phyloP scores from a whole-genome alignment of 2,329 filamentous ascomycete species.

The Teratosphaeria zuluensis region DNA sequence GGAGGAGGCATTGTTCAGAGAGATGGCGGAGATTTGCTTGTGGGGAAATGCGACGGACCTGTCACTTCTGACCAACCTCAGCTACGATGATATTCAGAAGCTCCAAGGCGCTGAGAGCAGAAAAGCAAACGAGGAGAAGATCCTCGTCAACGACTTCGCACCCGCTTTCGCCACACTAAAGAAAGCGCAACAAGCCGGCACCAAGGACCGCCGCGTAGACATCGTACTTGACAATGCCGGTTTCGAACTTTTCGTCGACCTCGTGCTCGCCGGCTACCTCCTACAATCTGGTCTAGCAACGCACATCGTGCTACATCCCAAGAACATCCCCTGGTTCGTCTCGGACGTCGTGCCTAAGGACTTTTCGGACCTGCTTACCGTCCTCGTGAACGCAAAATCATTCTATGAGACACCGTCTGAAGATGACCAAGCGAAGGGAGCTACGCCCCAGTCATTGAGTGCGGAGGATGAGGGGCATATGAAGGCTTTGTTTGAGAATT shows the following conservation, averaged over 20 bases:
- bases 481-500: constrained; percentile 69
- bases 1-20: constrained; percentile 70
- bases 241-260: constrained; percentile 92
- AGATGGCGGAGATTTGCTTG: constrained; percentile 93
- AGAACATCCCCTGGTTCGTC: constrained; percentile 96
- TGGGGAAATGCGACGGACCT: constrained; percentile 97
- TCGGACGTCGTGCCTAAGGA: constrained; percentile 85
- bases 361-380: constrained; percentile 71
- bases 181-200: constrained; percentile 52
- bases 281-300: constrained; percentile 78
- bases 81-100: constrained; percentile 94
- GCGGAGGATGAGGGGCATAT: constrained; percentile 60
- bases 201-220: constrained; percentile 66
- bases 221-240: constrained; percentile 96
- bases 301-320: constrained; percentile 78
- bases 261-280: constrained; percentile 84
- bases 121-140: constrained; percentile 82
- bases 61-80: constrained; percentile 78
- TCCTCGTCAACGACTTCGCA: constrained; percentile 75
- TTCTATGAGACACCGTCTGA: constrained; percentile 73
- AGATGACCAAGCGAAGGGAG: constrained; percentile 47
- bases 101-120: constrained; percentile 81
- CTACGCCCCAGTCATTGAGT: constrained; percentile 51
- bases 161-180: constrained; percentile 60
- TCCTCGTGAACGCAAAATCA: constrained; percentile 62